Conservation (phyloP, 768 basidiomycete genomes). For the Omphalotus guepiniiformis region DNA sequence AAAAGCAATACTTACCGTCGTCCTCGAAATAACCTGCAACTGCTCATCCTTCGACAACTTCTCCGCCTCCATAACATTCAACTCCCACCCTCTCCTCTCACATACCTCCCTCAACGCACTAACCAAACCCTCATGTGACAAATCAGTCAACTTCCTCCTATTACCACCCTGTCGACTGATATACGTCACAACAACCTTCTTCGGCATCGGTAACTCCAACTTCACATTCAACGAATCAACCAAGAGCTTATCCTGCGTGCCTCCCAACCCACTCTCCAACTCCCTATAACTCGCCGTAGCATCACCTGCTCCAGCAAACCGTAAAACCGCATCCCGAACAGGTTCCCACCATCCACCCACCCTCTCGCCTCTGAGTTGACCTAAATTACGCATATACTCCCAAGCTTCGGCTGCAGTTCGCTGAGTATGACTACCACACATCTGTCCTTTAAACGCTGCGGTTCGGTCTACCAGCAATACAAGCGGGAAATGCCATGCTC, state of each 20-base stretch:
- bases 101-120: constrained; percentile 47
- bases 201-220: constrained; percentile 34
- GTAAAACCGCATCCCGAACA: constrained; percentile 59
- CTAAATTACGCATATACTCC: constrained; percentile 39
- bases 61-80: constrained; percentile 60
- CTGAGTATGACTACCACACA: constrained; percentile 63
- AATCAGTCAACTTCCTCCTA: constrained; percentile 46
- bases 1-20: constrained; percentile 50
- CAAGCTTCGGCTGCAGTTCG: constrained; percentile 70
- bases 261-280: not conserved
- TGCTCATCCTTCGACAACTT: constrained; percentile 73
- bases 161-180: constrained; percentile 60
- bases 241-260: not conserved
- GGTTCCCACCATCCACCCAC: constrained; percentile 77
- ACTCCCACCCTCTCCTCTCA: constrained; percentile 47
- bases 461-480: constrained; percentile 71
- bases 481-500: constrained; percentile 69
- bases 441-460: constrained; percentile 64
- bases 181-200: constrained; percentile 65
- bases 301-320: constrained; percentile 54
- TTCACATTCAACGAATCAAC: constrained; percentile 16
- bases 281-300: constrained; percentile 16
- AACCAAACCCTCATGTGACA: constrained; percentile 55
- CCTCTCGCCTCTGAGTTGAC: constrained; percentile 30
- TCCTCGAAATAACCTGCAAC: constrained; percentile 55